These are phyloP conservation scores for Hypomontagnella monticulosa DNA, from an alignment of 495 filamentous ascomycete species.

Conservation along the genomic window DNA sequence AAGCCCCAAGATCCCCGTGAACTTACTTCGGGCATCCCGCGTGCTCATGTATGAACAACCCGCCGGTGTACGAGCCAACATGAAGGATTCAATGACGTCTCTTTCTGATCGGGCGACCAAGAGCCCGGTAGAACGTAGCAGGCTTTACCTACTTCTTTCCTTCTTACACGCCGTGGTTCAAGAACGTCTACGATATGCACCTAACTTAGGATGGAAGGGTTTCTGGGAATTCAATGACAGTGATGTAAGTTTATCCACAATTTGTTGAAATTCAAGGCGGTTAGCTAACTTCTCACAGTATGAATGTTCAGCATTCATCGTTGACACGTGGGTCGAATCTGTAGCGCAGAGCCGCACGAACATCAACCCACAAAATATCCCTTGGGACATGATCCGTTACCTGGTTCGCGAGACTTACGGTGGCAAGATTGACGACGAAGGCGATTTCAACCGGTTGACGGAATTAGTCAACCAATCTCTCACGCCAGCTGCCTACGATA, in stretches of 20 bases:
- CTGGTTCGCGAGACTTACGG: conserved; percentile 95
- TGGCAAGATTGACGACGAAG: conserved; percentile 94
- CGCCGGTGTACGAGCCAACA: conserved; percentile 94
- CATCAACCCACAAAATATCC: conserved; percentile 89
- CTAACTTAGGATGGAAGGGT: conserved; percentile 94
- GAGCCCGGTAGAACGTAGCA: conserved; percentile 87
- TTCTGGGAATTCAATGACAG: conserved; percentile 99
- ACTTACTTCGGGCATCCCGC: conserved; percentile 88
- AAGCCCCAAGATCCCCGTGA: conserved; percentile 96
- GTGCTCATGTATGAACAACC: conserved; percentile 99
- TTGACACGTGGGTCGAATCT: conserved; percentile 92
- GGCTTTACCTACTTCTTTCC: conserved; percentile 89
- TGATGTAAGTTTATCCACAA: conserved; percentile 74
- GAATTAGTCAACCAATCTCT: conserved; percentile 78
- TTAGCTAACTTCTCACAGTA: conserved; percentile 66
- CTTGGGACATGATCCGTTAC: conserved; percentile 96
- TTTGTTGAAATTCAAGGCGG: conserved; percentile 2
- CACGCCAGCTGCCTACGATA: conserved; percentile 88
- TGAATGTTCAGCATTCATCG: conserved; percentile 94
- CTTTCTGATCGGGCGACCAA: conserved; percentile 79
- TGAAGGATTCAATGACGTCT: conserved; percentile 95
- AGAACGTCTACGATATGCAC: conserved; percentile 93
- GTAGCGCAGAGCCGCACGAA: conserved; percentile 87
- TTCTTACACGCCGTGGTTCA: conserved; percentile 98
- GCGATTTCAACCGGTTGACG: conserved; percentile 79